phyloP scores from a whole-genome alignment of 2,329 filamentous ascomycete genomes.

The Fusarium acutatum region DNA sequence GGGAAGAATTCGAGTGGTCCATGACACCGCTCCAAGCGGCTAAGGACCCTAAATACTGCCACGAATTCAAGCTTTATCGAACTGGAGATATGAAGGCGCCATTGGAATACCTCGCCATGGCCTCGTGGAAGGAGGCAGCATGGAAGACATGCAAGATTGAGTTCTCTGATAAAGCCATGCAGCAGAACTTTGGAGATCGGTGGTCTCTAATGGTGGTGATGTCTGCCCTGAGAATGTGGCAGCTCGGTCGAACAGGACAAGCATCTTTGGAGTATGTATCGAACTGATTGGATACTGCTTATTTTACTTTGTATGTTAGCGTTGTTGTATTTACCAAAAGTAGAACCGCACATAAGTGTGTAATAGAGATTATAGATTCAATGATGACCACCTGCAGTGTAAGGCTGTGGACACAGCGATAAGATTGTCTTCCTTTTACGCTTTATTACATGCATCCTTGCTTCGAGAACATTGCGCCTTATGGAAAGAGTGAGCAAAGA shows the following conservation, averaged over 20 bases:
- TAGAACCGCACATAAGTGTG: neutral
- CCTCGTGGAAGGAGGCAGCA: conserved; percentile 30
- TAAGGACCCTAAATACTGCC: conserved; percentile 21
- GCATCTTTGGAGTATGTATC: conserved; percentile 31
- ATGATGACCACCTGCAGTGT: neutral
- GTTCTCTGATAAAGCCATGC: conserved; percentile 16
- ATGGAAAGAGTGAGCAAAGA: neutral
- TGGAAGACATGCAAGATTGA: conserved; percentile 34
- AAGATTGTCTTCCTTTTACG: neutral
- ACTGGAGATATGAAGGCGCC: conserved; percentile 24
- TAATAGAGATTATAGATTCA: conserved; percentile 5
- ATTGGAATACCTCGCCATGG: conserved; percentile 22
- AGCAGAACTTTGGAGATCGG: conserved; percentile 17
- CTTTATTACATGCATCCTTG: neutral
- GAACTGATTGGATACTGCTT: neutral
- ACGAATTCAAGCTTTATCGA: conserved; percentile 33
- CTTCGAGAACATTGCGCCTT: neutral
- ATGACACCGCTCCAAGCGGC: conserved; percentile 20
- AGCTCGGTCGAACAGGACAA: conserved; percentile 30
- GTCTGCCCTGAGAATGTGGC: conserved; percentile 32
- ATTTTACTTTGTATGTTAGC: conserved; percentile 3
- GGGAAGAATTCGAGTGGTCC: conserved; percentile 31
- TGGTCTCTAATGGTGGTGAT: conserved; percentile 32
- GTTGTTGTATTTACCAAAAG: conserved; percentile 1
- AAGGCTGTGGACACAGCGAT: neutral